Evolutionary conservation across 2,329 filamentous ascomycete species (phyloP).

Genomic region (Didymella sp.): DNA sequence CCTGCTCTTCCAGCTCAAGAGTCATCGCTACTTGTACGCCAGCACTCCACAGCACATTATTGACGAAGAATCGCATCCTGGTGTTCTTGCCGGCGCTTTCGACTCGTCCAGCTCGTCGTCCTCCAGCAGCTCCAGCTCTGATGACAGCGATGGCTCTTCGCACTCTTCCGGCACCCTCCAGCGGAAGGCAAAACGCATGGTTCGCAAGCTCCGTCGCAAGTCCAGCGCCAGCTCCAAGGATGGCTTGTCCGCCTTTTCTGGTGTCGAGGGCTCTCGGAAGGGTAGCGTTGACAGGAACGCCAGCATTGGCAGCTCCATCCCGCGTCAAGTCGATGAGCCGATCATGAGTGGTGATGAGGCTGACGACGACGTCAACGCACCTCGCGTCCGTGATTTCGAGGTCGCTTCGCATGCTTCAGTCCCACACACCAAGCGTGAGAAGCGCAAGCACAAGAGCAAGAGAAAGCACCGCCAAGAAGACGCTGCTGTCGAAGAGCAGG

Average conservation of each 20-base stretch:
- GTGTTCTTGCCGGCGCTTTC: constrained; percentile 81
- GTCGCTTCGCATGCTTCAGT: constrained; percentile 44
- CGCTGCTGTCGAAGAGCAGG: constrained; percentile 36
- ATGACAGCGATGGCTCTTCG: constrained; percentile 71
- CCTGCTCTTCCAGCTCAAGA: constrained; percentile 88
- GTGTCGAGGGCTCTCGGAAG: constrained; percentile 44
- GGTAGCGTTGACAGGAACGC: constrained; percentile 32
- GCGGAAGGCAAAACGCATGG: constrained; percentile 75
- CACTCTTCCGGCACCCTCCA: constrained; percentile 74
- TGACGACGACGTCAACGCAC: constrained; percentile 55
- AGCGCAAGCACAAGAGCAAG: constrained; percentile 49
- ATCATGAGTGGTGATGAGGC: constrained; percentile 63
- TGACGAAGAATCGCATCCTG: constrained; percentile 87
- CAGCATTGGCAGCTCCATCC: constrained; percentile 24
- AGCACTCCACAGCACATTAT: constrained; percentile 89
- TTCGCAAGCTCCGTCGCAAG: constrained; percentile 77
- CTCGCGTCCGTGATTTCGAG: constrained; percentile 59
- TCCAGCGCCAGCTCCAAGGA: constrained; percentile 76
- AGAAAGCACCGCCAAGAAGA: constrained; percentile 55
- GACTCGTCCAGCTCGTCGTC: constrained; percentile 70
- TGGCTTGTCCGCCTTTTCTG: constrained; percentile 56
- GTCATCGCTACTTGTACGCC: constrained; percentile 91
- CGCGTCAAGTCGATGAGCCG: constrained; percentile 49
- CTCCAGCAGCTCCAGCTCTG: constrained; percentile 53
- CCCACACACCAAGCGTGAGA: constrained; percentile 49